phyloP scores from a whole-genome alignment of 2,329 filamentous ascomycete genomes.

The Tothia fuscella region DNA sequence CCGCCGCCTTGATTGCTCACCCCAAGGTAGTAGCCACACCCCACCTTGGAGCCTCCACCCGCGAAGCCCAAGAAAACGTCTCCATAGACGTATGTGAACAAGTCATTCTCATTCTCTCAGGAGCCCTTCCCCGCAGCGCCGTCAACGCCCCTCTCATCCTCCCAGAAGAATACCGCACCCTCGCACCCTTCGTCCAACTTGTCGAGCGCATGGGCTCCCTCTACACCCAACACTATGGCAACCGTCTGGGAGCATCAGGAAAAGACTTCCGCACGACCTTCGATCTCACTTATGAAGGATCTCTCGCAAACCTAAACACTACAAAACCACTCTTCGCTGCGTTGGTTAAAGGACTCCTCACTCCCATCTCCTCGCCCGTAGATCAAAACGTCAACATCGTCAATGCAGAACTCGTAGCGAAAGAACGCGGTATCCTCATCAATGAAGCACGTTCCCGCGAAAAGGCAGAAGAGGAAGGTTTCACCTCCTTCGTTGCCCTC shows the following conservation, averaged over 20 bases:
- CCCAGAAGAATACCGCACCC: slow-evolving; percentile 65
- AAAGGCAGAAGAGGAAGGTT: slow-evolving; percentile 46
- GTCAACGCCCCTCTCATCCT: slow-evolving; percentile 75
- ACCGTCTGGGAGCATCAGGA: slow-evolving; percentile 17
- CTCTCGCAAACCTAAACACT: slow-evolving; percentile 57
- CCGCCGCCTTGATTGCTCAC: slow-evolving; percentile 53
- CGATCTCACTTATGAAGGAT: slow-evolving; percentile 66
- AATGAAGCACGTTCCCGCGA: slow-evolving; percentile 59
- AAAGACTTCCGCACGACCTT: slow-evolving; percentile 51
- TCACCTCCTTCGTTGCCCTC: slow-evolving; percentile 60
- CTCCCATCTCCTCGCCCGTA: slow-evolving; percentile 54
- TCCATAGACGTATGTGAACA: slow-evolving; percentile 74
- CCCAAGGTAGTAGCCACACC: slow-evolving; percentile 65
- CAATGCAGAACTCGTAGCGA: slow-evolving; percentile 63
- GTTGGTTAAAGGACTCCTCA: slow-evolving; percentile 62
- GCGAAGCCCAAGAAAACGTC: slow-evolving; percentile 76
- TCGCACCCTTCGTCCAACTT: slow-evolving; percentile 64
- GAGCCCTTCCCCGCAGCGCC: slow-evolving; percentile 61
- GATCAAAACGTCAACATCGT: slow-evolving; percentile 64
- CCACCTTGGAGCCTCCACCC: slow-evolving; percentile 67
- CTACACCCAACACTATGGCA: slow-evolving; percentile 63
- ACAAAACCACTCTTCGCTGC: slow-evolving; percentile 71
- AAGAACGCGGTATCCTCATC: slow-evolving; percentile 65
- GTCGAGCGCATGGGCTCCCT: slow-evolving; percentile 69
- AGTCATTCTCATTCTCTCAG: slow-evolving; percentile 59